Evolutionary conservation across 441 rosid genomes (phyloP), one percentile per base, ranked within the genome.

Genomic region (Populus hybrid): DNA sequence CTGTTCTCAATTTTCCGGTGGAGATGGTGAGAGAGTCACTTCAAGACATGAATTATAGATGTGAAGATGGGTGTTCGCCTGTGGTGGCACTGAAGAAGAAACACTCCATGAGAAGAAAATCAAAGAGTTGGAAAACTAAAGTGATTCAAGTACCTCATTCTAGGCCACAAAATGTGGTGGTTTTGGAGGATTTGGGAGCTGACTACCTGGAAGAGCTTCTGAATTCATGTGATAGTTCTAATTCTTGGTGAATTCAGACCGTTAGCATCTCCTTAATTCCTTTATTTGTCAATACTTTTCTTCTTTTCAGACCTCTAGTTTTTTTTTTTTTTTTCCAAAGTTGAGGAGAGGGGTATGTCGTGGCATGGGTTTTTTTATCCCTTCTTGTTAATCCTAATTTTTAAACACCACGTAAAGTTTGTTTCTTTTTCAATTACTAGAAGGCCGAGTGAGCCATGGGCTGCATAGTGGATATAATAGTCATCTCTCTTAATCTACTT

Each of bases 51-150:
- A 89, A 90, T 80, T 86, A 86, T 75, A 53, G 83, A 72, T 86
- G 82, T 26, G 89, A 86, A 35, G 94, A 91, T 16, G 98, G 97
- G 20, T 89, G 93, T 73, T 94, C 98, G 40, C 97, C 98, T 16
- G 92, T 92, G 21, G 77, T 89, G 79, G 95, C 96, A 16, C 86
- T 94, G 32, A 94, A 94, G 87, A 83, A 86, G 53, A 83, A 84
- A 76, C 95, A 94, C 82, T 92, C 96, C 0, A 81, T 91, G 86
- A 78, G 92, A 82, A 83, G 88, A 71, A 84, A 90, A 50, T 82
- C 90, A 20, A 70, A 50, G 12, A 85, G 79, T 12, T 82, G 82
- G 78, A 91, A 84, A 34, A 53, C 73, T 26, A 86, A 12, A 70
- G 72, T 30, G 21, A 21, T 21, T 6, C 32, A 77, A 65, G 73